These are phyloP conservation scores for Talaromyces atroroseus DNA, from an alignment of 2,329 filamentous ascomycete genomes.

Conservation along the genomic window DNA sequence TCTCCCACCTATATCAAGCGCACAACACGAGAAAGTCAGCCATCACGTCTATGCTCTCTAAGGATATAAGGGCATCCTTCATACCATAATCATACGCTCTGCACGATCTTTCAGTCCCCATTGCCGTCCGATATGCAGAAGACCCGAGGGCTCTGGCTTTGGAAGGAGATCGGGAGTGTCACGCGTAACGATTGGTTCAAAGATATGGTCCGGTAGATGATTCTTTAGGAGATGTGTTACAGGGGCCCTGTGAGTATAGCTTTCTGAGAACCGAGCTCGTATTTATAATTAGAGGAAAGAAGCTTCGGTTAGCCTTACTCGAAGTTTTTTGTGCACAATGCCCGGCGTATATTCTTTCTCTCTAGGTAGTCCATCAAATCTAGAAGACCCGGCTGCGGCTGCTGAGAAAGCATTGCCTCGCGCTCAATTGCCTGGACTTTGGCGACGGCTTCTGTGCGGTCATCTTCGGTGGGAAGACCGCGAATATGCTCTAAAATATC, in stretches of 20 bases:
- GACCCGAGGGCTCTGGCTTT: constrained; percentile 83
- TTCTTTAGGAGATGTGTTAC: constrained; percentile 53
- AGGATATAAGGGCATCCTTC: neutral
- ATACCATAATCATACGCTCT: constrained; percentile 36
- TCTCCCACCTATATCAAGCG: constrained; percentile 53
- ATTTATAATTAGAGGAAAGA: neutral
- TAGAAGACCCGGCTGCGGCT: constrained; percentile 73
- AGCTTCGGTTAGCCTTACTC: constrained; percentile 45
- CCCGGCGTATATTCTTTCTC: constrained; percentile 61
- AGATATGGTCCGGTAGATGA: constrained; percentile 63
- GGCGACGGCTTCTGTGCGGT: constrained; percentile 62
- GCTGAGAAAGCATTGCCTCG: constrained; percentile 70
- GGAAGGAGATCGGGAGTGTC: constrained; percentile 62
- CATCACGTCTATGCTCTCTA: neutral
- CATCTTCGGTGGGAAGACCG: constrained; percentile 55
- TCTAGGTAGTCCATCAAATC: constrained; percentile 80
- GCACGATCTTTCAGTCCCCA: constrained; percentile 60
- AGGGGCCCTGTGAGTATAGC: constrained; percentile 27
- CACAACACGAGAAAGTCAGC: neutral
- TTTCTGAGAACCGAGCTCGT: neutral
- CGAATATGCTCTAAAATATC: constrained; percentile 92
- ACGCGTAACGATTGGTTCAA: constrained; percentile 75
- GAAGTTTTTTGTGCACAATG: constrained; percentile 92
- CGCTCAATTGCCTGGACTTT: constrained; percentile 76
- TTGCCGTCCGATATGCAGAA: constrained; percentile 72